Percentiles rank a stretch among this genome's conserved stretches.
These are phyloP conservation scores for Musa balbisiana DNA, from an alignment of 202 grass and related monocot species.

Conservation along the genomic window DNA sequence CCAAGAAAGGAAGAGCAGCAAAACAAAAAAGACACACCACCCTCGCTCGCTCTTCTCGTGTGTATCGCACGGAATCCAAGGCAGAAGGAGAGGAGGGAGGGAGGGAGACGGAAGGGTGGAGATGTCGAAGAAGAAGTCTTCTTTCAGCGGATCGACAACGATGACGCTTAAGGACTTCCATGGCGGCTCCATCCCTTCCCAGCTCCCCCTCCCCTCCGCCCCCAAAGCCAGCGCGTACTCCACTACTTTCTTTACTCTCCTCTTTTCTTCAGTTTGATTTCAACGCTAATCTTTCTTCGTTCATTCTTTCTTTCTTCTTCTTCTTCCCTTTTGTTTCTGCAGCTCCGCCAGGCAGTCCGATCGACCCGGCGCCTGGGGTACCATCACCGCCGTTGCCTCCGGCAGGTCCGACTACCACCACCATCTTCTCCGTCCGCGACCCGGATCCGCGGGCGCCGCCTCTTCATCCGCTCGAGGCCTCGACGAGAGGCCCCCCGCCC, in stretches of 20 bases:
- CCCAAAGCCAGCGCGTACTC: slow-evolving; percentile 51
- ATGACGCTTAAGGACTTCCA: slow-evolving; percentile 99
- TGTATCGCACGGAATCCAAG: background rate
- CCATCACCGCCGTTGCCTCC: background rate
- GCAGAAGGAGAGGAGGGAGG: background rate
- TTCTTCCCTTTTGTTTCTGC: slow-evolving; percentile 4
- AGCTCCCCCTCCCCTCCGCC: slow-evolving; percentile 79
- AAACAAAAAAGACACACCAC: background rate
- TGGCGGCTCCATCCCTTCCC: slow-evolving; percentile 94
- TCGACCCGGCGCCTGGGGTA: slow-evolving; percentile 25
- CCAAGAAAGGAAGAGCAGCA: background rate
- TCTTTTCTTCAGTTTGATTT: slow-evolving; percentile 12
- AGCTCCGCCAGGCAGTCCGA: slow-evolving; percentile 46
- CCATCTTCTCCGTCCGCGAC: slow-evolving; percentile 23
- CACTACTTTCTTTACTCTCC: background rate
- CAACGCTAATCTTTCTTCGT: slow-evolving; percentile 7
- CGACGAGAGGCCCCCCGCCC: slow-evolving; percentile 39
- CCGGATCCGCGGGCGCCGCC: slow-evolving; percentile 34
- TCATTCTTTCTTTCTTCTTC: background rate
- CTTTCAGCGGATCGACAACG: slow-evolving; percentile 38
- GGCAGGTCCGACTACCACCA: slow-evolving; percentile 5
- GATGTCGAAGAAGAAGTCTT: slow-evolving; percentile 95
- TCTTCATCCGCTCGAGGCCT: slow-evolving; percentile 28
- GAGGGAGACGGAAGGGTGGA: background rate
- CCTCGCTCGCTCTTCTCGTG: no score